A percentile compares a stretch with the other conserved stretches of the same genome.
Evolutionary conservation across 331 rosid species (phyloP).

Genomic region (Saraca asoca): DNA sequence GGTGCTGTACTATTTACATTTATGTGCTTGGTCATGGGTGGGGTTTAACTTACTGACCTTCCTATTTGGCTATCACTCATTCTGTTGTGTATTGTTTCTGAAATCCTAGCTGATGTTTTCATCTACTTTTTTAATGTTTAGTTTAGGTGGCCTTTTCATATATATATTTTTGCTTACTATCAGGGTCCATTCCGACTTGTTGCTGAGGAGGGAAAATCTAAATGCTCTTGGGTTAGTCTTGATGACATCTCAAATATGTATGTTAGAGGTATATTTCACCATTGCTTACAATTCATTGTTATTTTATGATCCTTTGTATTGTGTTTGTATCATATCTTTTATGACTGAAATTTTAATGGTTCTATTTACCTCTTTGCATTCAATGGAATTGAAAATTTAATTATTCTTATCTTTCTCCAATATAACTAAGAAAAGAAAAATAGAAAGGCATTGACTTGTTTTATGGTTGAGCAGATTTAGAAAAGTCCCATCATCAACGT

Average conservation of each 20-base stretch:
- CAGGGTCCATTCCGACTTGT: slow-evolving; percentile 97
- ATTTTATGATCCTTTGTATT: slow-evolving; percentile 10
- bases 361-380: slow-evolving; percentile 2
- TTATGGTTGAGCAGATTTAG: slow-evolving; percentile 69
- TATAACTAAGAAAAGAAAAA: background rate
- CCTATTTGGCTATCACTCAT: background rate
- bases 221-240: slow-evolving; percentile 97
- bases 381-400: background rate
- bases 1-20: background rate
- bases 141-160: slow-evolving; percentile 28
- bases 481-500: slow-evolving; percentile 96
- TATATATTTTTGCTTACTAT: slow-evolving; percentile 20
- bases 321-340: background rate
- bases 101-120: slow-evolving; percentile 7
- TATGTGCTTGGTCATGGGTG: background rate
- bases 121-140: background rate
- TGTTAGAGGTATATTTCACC: slow-evolving; percentile 63
- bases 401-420: background rate
- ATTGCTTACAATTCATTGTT: slow-evolving; percentile 24
- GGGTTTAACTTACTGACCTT: background rate
- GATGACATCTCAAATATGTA: slow-evolving; percentile 84
- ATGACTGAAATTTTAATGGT: slow-evolving; percentile 24
- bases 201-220: slow-evolving; percentile 96
- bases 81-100: slow-evolving; percentile 1
- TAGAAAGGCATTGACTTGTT: slow-evolving; percentile 5